Evolutionary conservation across 2,329 filamentous ascomycete species (phyloP), one percentile per base, ranked within the genome.

Genomic region (Lachnellula arida): DNA sequence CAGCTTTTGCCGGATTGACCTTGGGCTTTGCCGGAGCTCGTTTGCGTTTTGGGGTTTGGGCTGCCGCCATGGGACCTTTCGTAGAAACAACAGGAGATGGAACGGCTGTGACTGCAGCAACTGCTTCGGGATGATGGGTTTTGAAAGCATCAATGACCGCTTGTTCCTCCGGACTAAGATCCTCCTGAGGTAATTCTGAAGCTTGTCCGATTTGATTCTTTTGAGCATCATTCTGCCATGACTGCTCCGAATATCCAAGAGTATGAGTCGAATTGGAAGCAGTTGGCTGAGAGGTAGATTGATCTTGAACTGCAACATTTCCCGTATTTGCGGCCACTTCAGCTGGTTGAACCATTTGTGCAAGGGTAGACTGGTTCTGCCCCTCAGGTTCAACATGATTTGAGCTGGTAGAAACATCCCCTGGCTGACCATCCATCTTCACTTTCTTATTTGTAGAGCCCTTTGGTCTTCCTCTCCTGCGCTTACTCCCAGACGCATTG

Each of bases 361-460:
- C 54, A 17, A 43, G 17, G 34, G 23, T 34, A 12, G 35, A 23
- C 49, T 63, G 57, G 22, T 58, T 53, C 32, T 61, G 60, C 11
- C 57, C 56, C 35, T 54, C 60, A 15, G 51, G 46, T 8, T 60
- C 58, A n/a, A 34, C 46, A 32, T 56, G 50, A 22, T 37, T 55
- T 11, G 35, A 40, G 17, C 46, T 56, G 34, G 23, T 22, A 42
- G 25, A 47, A 47, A 59, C 58, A 5, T 54, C 56, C 28, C 42
- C 56, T 37, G 55, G 54, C 25, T 57, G 54, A 14, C 55, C 61
- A 53, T 66, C 61, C n/a, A 35, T 56, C 40, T 63, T 67, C 9
- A 34, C 11, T 32, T 60, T 61, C 3, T 76, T 73, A 57, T 80
- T 81, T 56, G 76, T 79, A 1, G 78, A 81, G 0, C 79, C 79